A percentile compares a stretch with the other conserved stretches of the same genome.
Evolutionary conservation across 139 green algal species (phyloP).

Genomic region (Zygnema circumcarinatum): DNA sequence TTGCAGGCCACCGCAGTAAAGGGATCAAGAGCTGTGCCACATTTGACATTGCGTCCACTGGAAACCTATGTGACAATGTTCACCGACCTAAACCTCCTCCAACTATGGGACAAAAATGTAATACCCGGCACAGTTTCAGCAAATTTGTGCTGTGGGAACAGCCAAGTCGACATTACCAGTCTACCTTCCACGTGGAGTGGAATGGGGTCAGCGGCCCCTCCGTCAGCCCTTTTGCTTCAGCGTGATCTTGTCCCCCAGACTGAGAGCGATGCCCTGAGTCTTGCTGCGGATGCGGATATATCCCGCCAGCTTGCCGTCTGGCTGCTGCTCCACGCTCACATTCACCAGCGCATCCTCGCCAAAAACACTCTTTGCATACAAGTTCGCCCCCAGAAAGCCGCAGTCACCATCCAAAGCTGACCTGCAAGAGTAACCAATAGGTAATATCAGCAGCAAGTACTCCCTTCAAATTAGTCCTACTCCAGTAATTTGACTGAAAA

Average conservation of each 20-base stretch:
- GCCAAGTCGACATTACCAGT: too few relatives aligned
- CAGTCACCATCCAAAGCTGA: slow-evolving; percentile 86
- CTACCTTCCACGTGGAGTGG: not conserved
- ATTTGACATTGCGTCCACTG: too few relatives aligned
- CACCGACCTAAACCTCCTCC: too few relatives aligned
- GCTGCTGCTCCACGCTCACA: slow-evolving; percentile 90
- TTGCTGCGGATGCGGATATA: slow-evolving; percentile 96
- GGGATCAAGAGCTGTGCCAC: too few relatives aligned
- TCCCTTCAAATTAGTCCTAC: not conserved
- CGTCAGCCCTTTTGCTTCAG: slow-evolving; percentile 90
- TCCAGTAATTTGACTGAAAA: slow-evolving; percentile 38
- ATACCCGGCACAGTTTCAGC: not conserved
- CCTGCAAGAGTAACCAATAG: slow-evolving; percentile 53
- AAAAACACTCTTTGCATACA: slow-evolving; percentile 98
- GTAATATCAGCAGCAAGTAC: slow-evolving; percentile 14
- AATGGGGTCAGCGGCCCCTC: not conserved
- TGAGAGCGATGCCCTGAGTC: slow-evolving; percentile 90
- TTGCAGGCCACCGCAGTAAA: too few relatives aligned
- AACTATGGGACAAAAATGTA: not conserved
- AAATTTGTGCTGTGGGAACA: not conserved
- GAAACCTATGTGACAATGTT: too few relatives aligned
- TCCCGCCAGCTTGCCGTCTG: slow-evolving; percentile 84
- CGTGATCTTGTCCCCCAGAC: slow-evolving; percentile 98
- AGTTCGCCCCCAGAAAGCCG: slow-evolving; percentile 95
- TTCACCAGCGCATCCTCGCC: slow-evolving; percentile 98